Evolutionary conservation across 2,329 filamentous ascomycete species (phyloP).

Genomic region (Cladosporium sp.): DNA sequence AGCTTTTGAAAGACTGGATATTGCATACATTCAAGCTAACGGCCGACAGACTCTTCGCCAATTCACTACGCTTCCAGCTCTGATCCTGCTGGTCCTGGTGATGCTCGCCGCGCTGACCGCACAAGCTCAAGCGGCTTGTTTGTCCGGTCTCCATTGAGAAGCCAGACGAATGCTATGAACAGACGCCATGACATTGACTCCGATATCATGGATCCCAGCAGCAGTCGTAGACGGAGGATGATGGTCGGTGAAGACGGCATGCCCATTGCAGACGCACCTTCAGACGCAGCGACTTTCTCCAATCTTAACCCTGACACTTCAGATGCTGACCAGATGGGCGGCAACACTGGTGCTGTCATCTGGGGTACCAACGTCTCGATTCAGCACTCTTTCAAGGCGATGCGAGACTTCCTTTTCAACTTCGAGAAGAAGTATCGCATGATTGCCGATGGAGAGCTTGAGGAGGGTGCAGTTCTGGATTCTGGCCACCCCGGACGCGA

Average conservation of each 20-base stretch:
- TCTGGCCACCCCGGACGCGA: slow-evolving; percentile 69
- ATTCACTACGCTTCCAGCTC: slow-evolving; percentile 90
- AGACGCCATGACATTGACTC: slow-evolving; percentile 86
- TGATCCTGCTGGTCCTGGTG: slow-evolving; percentile 45
- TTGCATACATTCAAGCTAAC: slow-evolving; percentile 24
- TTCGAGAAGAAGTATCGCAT: slow-evolving; percentile 93
- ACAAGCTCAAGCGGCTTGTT: slow-evolving; percentile 72
- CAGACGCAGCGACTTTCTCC: slow-evolving; percentile 64
- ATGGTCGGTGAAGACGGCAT: slow-evolving; percentile 67
- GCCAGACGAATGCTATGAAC: slow-evolving; percentile 57
- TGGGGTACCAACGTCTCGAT: slow-evolving; percentile 98
- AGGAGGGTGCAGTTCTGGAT: slow-evolving; percentile 66
- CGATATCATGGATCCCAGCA: slow-evolving; percentile 62
- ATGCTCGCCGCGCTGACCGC: slow-evolving; percentile 64
- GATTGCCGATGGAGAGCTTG: slow-evolving; percentile 81
- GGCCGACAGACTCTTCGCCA: slow-evolving; percentile 76
- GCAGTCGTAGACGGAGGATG: slow-evolving; percentile 56
- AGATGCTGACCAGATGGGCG: slow-evolving; percentile 84
- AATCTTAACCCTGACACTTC: slow-evolving; percentile 80
- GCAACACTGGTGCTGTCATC: slow-evolving; percentile 77
- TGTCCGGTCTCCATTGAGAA: slow-evolving; percentile 61
- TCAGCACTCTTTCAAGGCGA: slow-evolving; percentile 79
- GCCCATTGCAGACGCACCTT: slow-evolving; percentile 53
- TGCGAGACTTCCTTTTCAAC: slow-evolving; percentile 90
- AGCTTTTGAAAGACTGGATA: slow-evolving; percentile 27